Evolutionary conservation across 192 early-diverging fungal genomes (phyloP).

Genomic region (Paraglomus brasilianum): DNA sequence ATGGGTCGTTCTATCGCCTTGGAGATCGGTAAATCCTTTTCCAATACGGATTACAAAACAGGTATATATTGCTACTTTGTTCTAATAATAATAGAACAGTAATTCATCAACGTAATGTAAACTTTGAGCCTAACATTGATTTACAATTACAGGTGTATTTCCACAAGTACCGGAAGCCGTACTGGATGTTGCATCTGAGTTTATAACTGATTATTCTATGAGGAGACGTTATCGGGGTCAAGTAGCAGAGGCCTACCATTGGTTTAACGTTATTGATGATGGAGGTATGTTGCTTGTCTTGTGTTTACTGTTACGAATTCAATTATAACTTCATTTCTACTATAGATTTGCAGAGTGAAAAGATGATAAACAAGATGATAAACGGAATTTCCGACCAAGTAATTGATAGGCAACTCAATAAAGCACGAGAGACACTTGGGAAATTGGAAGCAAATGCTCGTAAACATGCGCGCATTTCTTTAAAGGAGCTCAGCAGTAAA

Average conservation of each 20-base stretch:
- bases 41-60: slow-evolving; percentile 32
- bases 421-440: neutral
- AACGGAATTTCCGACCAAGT: slow-evolving; percentile 7
- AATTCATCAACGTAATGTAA: slow-evolving; percentile 28
- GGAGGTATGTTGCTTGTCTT: neutral
- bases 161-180: slow-evolving; percentile 41
- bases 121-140: neutral
- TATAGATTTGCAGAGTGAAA: neutral
- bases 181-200: slow-evolving; percentile 53
- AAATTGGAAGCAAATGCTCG: neutral
- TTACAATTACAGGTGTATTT: slow-evolving; percentile 31
- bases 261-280: slow-evolving; percentile 15
- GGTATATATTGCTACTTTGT: slow-evolving; percentile 39
- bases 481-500: slow-evolving; percentile 48
- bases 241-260: slow-evolving; percentile 43
- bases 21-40: slow-evolving; percentile 50
- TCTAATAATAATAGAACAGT: slow-evolving; percentile 40
- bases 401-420: neutral
- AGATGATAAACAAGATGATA: neutral
- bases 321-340: neutral
- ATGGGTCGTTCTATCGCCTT: slow-evolving; percentile 72
- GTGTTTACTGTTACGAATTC: neutral
- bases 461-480: slow-evolving; percentile 33
- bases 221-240: slow-evolving; percentile 54
- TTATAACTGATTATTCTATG: slow-evolving; percentile 52